Conservation (phyloP, 805 yeast species). For the Metschnikowia colocasiae region DNA sequence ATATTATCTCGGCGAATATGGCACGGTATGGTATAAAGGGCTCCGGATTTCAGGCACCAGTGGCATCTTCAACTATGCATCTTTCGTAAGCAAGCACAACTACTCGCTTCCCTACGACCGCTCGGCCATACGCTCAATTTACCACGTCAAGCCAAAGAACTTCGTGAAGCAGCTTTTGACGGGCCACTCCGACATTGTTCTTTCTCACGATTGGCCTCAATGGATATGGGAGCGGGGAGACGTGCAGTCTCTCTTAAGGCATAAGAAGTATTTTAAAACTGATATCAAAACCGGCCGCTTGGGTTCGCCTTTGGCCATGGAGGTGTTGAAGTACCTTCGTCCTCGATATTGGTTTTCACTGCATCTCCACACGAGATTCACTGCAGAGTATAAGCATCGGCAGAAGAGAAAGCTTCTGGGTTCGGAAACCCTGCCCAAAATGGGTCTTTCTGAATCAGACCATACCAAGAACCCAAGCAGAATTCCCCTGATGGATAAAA, state of each 20-base stretch:
- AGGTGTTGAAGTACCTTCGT: slow-evolving; percentile 47
- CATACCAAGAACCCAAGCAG: background rate
- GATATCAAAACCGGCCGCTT: slow-evolving; percentile 60
- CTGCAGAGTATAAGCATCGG: slow-evolving; percentile 1
- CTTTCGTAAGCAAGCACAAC: slow-evolving; percentile 20
- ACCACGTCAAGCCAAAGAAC: slow-evolving; percentile 70
- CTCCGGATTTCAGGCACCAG: slow-evolving; percentile 76
- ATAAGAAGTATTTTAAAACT: slow-evolving; percentile 62
- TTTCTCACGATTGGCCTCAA: slow-evolving; percentile 95
- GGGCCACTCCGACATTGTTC: slow-evolving; percentile 47
- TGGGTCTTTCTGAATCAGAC: background rate
- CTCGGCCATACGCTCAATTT: slow-evolving; percentile 52
- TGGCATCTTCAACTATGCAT: slow-evolving; percentile 64
- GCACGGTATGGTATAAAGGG: slow-evolving; percentile 72
- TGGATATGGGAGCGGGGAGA: slow-evolving; percentile 69
- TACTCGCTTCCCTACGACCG: slow-evolving; percentile 45
- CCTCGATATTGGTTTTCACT: slow-evolving; percentile 86
- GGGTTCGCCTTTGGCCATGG: slow-evolving; percentile 70
- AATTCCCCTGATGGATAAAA: background rate
- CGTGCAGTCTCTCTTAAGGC: slow-evolving; percentile 41
- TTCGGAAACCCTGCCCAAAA: background rate
- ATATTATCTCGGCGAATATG: slow-evolving; percentile 77
- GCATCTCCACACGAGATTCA: slow-evolving; percentile 75
- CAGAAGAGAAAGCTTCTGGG: slow-evolving; percentile 2
- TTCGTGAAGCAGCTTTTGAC: slow-evolving; percentile 52